These are phyloP conservation scores for Beta vulgaris DNA, from an alignment of 148 eudicot genomes.

Conservation along the genomic window DNA sequence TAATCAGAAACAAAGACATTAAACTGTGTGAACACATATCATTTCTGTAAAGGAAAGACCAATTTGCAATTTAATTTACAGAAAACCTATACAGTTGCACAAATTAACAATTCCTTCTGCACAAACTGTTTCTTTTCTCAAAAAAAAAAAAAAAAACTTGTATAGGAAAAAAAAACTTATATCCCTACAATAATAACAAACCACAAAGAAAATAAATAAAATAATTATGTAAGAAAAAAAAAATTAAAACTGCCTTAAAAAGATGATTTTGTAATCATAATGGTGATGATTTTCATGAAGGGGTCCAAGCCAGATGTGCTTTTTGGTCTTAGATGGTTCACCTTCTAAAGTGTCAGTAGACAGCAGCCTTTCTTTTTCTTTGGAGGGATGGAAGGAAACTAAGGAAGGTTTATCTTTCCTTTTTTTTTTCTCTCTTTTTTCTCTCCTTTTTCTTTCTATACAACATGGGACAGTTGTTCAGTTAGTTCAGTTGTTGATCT, in stretches of 20 bases:
- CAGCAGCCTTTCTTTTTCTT: constrained; percentile 36
- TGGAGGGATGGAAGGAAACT: background rate
- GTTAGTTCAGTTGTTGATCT: constrained; percentile 31
- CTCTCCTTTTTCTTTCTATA: constrained; percentile 21
- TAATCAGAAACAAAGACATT: too few relatives aligned
- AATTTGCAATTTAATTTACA: constrained; percentile 27
- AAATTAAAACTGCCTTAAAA: constrained; percentile 11
- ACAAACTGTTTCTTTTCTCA: constrained; percentile 19
- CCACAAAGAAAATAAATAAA: constrained; percentile 7
- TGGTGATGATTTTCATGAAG: constrained; percentile 29
- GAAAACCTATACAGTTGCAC: constrained; percentile 27
- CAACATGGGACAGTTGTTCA: constrained; percentile 29
- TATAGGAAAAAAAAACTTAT: background rate
- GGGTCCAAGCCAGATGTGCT: constrained; percentile 21
- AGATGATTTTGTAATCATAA: constrained; percentile 51
- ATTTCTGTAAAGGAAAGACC: constrained; percentile 26
- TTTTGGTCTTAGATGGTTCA: constrained; percentile 29
- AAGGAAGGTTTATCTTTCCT: background rate
- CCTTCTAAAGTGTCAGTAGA: constrained; percentile 36
- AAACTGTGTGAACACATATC: too few relatives aligned
- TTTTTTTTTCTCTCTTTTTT: background rate
- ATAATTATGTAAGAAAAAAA: constrained; percentile 20
- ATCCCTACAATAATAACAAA: background rate
- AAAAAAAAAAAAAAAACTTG: background rate
- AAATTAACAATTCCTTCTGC: constrained; percentile 33